Conservation (phyloP, 331 rosid genomes). For the Malus hybrid region DNA sequence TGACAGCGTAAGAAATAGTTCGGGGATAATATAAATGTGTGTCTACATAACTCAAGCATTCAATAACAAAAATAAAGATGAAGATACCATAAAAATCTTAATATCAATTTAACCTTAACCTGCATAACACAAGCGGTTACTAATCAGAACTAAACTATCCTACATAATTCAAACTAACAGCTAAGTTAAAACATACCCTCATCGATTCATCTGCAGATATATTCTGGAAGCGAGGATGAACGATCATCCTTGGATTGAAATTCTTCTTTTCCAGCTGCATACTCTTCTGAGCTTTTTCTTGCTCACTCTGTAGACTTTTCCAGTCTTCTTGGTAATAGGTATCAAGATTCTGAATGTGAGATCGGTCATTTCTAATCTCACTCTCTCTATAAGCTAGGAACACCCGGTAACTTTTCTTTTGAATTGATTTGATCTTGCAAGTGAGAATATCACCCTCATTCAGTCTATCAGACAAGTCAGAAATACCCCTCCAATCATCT, state of each 20-base stretch:
- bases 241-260: constrained; percentile 95
- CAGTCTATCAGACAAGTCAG: constrained; percentile 76
- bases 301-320: constrained; percentile 65
- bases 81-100: too few species aligned
- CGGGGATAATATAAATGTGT: neutral
- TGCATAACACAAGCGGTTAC: neutral
- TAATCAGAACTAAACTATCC: neutral
- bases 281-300: constrained; percentile 71
- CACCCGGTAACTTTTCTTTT: constrained; percentile 82
- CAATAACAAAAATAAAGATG: neutral
- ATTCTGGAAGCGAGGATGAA: constrained; percentile 95
- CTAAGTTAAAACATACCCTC: constrained; percentile 49
- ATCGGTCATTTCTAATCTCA: constrained; percentile 75
- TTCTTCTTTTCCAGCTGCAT: constrained; percentile 83
- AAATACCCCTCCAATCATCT: constrained; percentile 79
- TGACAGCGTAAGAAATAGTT: neutral
- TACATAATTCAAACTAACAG: neutral
- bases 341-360: constrained; percentile 48
- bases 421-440: constrained; percentile 91
- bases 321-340: constrained; percentile 70
- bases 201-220: constrained; percentile 84
- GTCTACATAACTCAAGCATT: neutral
- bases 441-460: constrained; percentile 79
- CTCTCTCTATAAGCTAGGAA: constrained; percentile 78
- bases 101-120: too few species aligned